Evolutionary conservation across 805 yeast species (phyloP), one percentile per base, ranked within the genome.

Genomic region (Zygotorulaspora chibaensis): DNA sequence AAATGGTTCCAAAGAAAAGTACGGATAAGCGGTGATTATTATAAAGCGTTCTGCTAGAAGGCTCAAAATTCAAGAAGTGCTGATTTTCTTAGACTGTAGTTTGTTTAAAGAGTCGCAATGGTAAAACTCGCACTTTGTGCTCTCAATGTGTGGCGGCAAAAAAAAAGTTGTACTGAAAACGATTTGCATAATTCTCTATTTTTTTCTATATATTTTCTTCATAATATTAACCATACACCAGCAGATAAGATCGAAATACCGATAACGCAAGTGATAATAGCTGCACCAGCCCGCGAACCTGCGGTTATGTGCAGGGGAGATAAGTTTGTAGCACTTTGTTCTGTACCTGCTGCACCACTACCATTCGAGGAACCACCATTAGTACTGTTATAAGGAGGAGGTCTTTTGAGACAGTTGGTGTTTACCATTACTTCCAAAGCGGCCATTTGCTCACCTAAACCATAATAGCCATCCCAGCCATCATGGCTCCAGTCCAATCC

Each of bases 391-490:
- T 73, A 78, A 1, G 96, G 96, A 29, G 77, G 74, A 2, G 76
- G 74, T 56, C 60, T 59, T 2, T 57, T 46, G 26, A 58, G 53
- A 40, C 67, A 66, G 35, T 58, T 54, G 8, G 75, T 58, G 40
- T 72, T 75, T 23, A 71, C 73, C 54, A 80, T 70, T 1, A 69
- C 68, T 58, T 89, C 97, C 50, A 89, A 68, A 0, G 96, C 96
- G 28, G 83, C 69, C 77, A 87, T 84, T 68, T 91, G 96, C 68
- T 91, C 96, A 46, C 97, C 97, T 29, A 91, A 73, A 2, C 97
- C 96, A 57, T 77, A 87, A 34, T 61, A 59, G 1, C 77, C 81
- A 66, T 90, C 97, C 81, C 84, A 85, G 15, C 79, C 80, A 1
- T 71, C 70, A 8, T 63, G 62, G 2, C 77, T 67, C 98, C 98